phyloP scores from a whole-genome alignment of 345 rosid genomes.

The Trapa incisa region DNA sequence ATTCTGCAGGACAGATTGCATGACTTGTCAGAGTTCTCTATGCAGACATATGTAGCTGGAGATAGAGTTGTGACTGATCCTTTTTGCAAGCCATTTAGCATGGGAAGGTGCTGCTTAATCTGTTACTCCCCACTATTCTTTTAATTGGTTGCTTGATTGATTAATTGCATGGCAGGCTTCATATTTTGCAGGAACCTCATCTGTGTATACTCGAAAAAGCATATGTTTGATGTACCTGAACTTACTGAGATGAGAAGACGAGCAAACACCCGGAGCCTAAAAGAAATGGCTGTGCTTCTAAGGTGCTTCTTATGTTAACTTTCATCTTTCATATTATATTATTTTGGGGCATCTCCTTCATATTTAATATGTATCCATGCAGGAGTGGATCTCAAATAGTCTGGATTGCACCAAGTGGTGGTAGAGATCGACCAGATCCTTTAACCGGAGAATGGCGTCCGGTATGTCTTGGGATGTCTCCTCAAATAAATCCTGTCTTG shows the following conservation, averaged over 20 bases:
- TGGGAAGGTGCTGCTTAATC: constrained; percentile 63
- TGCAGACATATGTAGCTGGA: constrained; percentile 87
- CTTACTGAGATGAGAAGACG: constrained; percentile 77
- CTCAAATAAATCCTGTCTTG: neutral
- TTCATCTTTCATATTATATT: neutral
- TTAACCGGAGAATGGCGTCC: constrained; percentile 71
- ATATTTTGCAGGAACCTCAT: constrained; percentile 58
- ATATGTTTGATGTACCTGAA: constrained; percentile 84
- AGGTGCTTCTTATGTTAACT: constrained; percentile 33
- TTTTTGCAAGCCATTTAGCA: constrained; percentile 97
- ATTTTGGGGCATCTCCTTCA: neutral
- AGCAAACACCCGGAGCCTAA: constrained; percentile 83
- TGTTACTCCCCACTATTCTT: neutral
- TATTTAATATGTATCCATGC: neutral
- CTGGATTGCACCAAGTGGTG: constrained; percentile 99
- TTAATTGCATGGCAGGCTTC: neutral
- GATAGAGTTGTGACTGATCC: constrained; percentile 95
- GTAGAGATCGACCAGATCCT: constrained; percentile 93
- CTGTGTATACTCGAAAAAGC: constrained; percentile 93
- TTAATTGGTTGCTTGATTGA: neutral
- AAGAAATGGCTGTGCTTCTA: constrained; percentile 86
- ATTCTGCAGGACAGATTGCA: neutral
- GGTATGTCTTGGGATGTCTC: constrained; percentile 31
- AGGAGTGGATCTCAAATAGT: constrained; percentile 78
- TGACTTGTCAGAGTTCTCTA: constrained; percentile 14